A percentile compares a stretch with the other conserved stretches of the same genome.
Evolutionary conservation across 2,329 filamentous ascomycete species (phyloP).

Genomic region (Botrytis sinoallii): DNA sequence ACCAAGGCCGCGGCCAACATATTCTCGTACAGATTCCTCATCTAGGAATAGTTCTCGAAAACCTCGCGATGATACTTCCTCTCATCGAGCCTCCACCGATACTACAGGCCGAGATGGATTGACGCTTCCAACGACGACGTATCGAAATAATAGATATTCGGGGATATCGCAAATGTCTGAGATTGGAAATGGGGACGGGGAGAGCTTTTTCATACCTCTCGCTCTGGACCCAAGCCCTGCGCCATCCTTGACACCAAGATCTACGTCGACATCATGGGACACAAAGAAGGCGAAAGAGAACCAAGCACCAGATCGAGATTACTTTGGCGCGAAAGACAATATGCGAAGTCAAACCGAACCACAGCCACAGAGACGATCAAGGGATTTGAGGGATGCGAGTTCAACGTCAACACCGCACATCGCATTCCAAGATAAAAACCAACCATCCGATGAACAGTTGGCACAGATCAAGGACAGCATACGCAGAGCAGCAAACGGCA

Average conservation of each 20-base stretch:
- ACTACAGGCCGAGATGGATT: conserved; percentile 55
- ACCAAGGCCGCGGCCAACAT: conserved; percentile 54
- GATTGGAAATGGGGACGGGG: conserved; percentile 40
- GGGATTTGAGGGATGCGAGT: conserved; percentile 44
- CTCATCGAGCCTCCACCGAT: conserved; percentile 49
- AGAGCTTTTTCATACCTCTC: conserved; percentile 72
- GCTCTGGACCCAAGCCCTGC: conserved; percentile 68
- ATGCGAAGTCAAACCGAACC: conserved; percentile 41
- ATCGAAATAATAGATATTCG: conserved; percentile 76
- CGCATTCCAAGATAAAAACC: conserved; percentile 81
- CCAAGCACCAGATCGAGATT: conserved; percentile 49
- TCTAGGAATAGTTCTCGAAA: conserved; percentile 52
- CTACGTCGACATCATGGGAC: conserved; percentile 47
- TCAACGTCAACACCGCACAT: conserved; percentile 73
- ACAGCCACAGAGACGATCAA: conserved; percentile 22
- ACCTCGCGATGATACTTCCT: conserved; percentile 44
- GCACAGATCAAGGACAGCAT: conserved; percentile 48
- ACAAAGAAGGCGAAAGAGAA: conserved; percentile 41
- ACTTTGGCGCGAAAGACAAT: conserved; percentile 51
- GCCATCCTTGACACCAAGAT: conserved; percentile 50
- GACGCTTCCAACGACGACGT: conserved; percentile 70
- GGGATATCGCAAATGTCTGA: conserved; percentile 55
- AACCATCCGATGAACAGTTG: conserved; percentile 59
- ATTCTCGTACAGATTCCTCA: conserved; percentile 52
- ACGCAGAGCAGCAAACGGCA: conserved; percentile 39